These are phyloP conservation scores for Gossypium longicalyx DNA, from an alignment of 345 rosid genomes.

Conservation along the genomic window DNA sequence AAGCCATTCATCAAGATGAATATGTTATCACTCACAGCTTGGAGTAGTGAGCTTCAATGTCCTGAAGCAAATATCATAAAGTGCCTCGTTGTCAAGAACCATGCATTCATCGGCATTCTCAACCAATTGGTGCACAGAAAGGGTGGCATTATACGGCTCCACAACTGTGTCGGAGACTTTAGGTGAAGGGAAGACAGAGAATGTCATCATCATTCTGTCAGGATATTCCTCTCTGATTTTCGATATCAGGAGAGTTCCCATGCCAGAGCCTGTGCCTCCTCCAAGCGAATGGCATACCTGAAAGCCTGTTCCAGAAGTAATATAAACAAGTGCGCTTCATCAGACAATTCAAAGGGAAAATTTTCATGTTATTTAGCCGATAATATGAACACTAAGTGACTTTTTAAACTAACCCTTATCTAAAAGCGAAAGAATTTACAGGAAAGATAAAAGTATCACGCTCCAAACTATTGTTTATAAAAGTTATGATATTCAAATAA, in stretches of 20 bases:
- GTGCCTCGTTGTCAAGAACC: conserved; percentile 97
- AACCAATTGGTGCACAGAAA: conserved; percentile 92
- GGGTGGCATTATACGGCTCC: conserved; percentile 95
- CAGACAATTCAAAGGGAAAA: conserved; percentile 7
- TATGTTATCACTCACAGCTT: conserved; percentile 62
- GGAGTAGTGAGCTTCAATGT: conserved; percentile 96
- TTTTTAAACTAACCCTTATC: background rate
- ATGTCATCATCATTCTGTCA: conserved; percentile 95
- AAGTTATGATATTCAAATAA: too few species aligned
- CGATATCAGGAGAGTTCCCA: conserved; percentile 95
- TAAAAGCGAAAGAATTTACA: background rate
- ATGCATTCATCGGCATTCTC: conserved; percentile 97
- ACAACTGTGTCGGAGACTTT: conserved; percentile 99
- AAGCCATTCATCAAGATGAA: background rate
- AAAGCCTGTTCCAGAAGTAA: conserved; percentile 51
- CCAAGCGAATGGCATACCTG: conserved; percentile 97
- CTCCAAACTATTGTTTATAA: too few species aligned
- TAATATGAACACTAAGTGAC: background rate
- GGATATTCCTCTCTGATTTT: conserved; percentile 97
- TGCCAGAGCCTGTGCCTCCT: conserved; percentile 97
- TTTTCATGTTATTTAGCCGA: background rate
- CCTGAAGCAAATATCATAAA: conserved; percentile 95
- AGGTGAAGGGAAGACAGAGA: conserved; percentile 97
- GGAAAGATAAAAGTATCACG: background rate
- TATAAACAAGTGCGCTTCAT: conserved; percentile 8